phyloP scores from a whole-genome alignment of 768 basidiomycete genomes.

The Ramaria rubella region DNA sequence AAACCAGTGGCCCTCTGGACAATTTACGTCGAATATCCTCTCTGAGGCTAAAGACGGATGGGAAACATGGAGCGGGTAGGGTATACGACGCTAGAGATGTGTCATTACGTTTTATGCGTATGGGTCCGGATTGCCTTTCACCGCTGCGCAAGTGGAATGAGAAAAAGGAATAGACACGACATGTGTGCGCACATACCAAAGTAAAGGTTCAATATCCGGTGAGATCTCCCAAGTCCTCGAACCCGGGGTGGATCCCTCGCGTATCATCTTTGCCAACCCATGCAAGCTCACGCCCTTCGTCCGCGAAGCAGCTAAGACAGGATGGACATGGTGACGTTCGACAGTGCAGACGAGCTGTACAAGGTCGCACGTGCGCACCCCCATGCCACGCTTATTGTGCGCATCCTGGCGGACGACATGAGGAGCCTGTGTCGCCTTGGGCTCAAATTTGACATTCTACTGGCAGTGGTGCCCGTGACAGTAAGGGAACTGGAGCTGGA shows the following conservation, averaged over 20 bases:
- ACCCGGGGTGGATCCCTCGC: constrained; percentile 66
- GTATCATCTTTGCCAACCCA: constrained; percentile 97
- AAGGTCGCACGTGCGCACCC: constrained; percentile 84
- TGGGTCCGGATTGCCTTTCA: too few species aligned
- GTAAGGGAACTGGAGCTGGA: constrained; percentile 75
- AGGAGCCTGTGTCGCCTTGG: constrained; percentile 91
- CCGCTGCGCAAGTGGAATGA: too few species aligned
- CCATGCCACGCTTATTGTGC: constrained; percentile 76
- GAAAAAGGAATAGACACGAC: too few species aligned
- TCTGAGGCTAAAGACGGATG: too few species aligned
- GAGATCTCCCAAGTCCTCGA: constrained; percentile 84
- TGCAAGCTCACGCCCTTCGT: constrained; percentile 96
- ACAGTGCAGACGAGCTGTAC: constrained; percentile 93
- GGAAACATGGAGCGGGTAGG: too few species aligned
- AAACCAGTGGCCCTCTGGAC: constrained; percentile 81
- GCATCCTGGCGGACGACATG: constrained; percentile 97
- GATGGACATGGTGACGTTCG: constrained; percentile 95
- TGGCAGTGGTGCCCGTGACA: constrained; percentile 68
- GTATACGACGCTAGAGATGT: too few species aligned
- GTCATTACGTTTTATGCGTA: too few species aligned
- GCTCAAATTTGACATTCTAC: constrained; percentile 92
- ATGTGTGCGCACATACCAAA: too few species aligned
- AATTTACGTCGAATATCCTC: constrained; percentile 84
- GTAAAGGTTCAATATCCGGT: too few species aligned
- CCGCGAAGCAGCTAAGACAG: constrained; percentile 71